phyloP scores from a whole-genome alignment of 2,329 filamentous ascomycete genomes.

The Pseudocercospora macadamiae region DNA sequence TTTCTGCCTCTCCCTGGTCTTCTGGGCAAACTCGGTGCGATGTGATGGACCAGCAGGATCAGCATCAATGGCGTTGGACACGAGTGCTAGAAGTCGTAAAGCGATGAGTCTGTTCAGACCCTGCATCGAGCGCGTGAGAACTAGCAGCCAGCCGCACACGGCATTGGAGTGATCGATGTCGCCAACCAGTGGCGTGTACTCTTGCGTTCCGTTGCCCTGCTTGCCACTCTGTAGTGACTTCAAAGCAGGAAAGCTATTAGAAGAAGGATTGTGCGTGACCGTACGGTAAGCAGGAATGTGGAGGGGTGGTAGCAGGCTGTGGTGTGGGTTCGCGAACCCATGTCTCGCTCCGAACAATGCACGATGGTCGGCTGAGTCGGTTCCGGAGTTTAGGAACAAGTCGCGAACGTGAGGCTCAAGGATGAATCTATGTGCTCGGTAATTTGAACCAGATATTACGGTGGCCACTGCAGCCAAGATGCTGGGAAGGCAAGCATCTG shows the following conservation, averaged over 20 bases:
- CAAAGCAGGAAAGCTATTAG: conserved; percentile 49
- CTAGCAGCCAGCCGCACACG: conserved; percentile 52
- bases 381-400: conserved; percentile 31
- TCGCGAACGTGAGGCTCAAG: conserved; percentile 51
- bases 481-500: conserved; percentile 61
- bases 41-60: conserved; percentile 41
- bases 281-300: conserved; percentile 46
- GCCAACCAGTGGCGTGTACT: conserved; percentile 17
- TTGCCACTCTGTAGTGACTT: conserved; percentile 37
- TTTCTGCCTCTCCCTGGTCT: conserved; percentile 44
- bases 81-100: conserved; percentile 43
- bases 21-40: conserved; percentile 31
- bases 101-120: conserved; percentile 47
- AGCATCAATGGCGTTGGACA: conserved; percentile 39
- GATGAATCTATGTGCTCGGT: conserved; percentile 66
- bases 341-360: conserved; percentile 29
- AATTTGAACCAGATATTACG: conserved; percentile 78
- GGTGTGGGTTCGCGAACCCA: conserved; percentile 30
- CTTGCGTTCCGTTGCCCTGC: conserved; percentile 18
- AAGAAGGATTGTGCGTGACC: conserved; percentile 38
- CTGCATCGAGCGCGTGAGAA: conserved; percentile 46
- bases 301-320: conserved; percentile 38
- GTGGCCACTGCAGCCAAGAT: conserved; percentile 77
- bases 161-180: conserved; percentile 51
- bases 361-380: conserved; percentile 28